These are phyloP conservation scores for Rhizopogon vinicolor DNA, from an alignment of 768 basidiomycete species.

Conservation along the genomic window DNA sequence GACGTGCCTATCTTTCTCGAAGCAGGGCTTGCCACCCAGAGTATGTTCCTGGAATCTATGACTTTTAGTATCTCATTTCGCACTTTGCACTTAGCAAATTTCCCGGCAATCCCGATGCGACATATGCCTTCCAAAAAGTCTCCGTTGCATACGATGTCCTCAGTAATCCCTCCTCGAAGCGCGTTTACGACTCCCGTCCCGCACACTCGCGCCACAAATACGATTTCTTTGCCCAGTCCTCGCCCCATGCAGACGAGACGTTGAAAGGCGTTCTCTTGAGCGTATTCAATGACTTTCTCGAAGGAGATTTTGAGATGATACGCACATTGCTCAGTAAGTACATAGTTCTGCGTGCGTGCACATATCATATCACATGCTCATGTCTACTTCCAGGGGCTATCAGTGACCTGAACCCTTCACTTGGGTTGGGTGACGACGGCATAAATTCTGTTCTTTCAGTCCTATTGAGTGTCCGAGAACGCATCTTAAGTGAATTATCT, in stretches of 20 bases:
- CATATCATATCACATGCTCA: background rate
- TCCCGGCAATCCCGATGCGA: conserved; percentile 67
- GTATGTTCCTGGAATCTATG: conserved; percentile 39
- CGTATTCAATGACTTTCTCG: conserved; percentile 77
- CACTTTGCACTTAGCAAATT: conserved; percentile 62
- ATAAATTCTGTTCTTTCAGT: conserved; percentile 72
- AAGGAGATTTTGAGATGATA: conserved; percentile 85
- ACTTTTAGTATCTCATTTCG: conserved; percentile 5
- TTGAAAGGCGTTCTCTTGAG: conserved; percentile 68
- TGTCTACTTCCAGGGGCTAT: conserved; percentile 49
- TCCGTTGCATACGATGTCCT: conserved; percentile 81
- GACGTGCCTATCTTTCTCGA: conserved; percentile 72
- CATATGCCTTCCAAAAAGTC: conserved; percentile 82
- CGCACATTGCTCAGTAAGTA: conserved; percentile 66
- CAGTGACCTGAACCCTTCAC: conserved; percentile 74
- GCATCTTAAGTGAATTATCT: conserved; percentile 58
- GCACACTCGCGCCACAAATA: conserved; percentile 33
- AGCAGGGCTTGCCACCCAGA: conserved; percentile 84
- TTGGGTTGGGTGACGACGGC: conserved; percentile 73
- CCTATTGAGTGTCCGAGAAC: conserved; percentile 66
- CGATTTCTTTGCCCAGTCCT: conserved; percentile 51
- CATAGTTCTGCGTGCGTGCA: background rate
- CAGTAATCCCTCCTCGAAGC: conserved; percentile 63
- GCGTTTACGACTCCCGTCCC: conserved; percentile 61
- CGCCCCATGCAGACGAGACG: conserved; percentile 71